These are phyloP conservation scores for Monosporozyma aerobia DNA, from an alignment of 805 yeast species.

Conservation along the genomic window DNA sequence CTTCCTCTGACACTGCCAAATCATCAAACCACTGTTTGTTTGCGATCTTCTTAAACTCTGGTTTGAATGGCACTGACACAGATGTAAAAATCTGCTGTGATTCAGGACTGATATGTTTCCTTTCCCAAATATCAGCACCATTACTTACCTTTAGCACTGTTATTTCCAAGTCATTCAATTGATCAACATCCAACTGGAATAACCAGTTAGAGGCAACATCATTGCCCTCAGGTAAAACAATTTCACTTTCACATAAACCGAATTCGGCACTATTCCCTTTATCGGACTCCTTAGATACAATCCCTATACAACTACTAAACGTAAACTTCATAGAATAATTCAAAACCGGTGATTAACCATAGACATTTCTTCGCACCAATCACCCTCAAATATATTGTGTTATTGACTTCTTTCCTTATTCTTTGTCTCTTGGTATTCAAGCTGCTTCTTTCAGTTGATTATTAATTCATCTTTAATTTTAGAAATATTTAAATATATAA, in stretches of 20 bases:
- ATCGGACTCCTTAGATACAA: not conserved
- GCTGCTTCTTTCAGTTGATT: not conserved
- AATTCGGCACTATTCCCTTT: slow-evolving; percentile 5
- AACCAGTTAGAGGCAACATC: not conserved
- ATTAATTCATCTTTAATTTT: not conserved
- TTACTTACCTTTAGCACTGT: slow-evolving; percentile 16
- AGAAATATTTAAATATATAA: not conserved
- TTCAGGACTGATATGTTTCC: not conserved
- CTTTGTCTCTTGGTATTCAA: not conserved
- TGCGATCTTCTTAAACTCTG: not conserved
- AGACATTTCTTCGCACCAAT: not conserved
- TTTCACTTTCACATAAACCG: slow-evolving; percentile 11
- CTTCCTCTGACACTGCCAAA: not conserved
- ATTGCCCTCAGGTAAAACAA: not conserved
- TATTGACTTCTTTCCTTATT: not conserved
- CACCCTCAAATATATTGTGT: not conserved
- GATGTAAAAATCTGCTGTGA: not conserved
- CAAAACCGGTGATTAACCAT: slow-evolving; percentile 4
- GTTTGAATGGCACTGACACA: not conserved
- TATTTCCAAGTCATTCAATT: not conserved
- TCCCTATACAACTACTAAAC: not conserved
- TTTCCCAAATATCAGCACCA: slow-evolving; percentile 10
- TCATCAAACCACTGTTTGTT: slow-evolving; percentile 7
- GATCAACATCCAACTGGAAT: not conserved
- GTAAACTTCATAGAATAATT: slow-evolving; percentile 13